Base-by-base conservation (phyloP, 768 basidiomycete genomes). In the Lactifluus piperatus region DNA sequence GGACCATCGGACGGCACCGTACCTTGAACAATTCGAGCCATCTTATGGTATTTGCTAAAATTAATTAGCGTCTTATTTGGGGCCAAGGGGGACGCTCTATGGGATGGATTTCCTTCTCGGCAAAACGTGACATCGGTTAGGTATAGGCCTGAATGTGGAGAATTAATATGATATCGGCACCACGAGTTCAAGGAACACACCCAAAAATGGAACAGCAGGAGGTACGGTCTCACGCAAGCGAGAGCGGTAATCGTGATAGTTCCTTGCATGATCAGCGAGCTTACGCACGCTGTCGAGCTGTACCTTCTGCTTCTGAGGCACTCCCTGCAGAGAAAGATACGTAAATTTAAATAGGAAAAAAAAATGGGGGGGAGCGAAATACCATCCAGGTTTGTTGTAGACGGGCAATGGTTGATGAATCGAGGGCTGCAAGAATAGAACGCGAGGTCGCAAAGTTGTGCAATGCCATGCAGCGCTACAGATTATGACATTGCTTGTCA, bases 41-140 rank as follows among this genome's bases (percentile, higher is more conserved):
- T 79, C 69, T 91, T 95, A 68, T 89, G 88, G 67, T 97, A 98
- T 71, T 97, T 95, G 72, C 94, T 95, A 68, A 97, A 94, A 72
- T 99, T 99, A 69, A 98, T 79, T 39, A 99, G 74, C 66, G 84
- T 88, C 72, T 90, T 85, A 58, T 80, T 80, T 1, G 86, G 77
- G 54, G 84, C 84, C 57, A 82, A 71, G 0, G 93, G 89, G 5
- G 94, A 90, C 16, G 84, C 80, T 64, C 95, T 81, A 65, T 86
- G 77, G 14, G 89, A 86, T 16, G 91, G 87, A 70, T 97, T 97
- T 20, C 95, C 95, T 68, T 97, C 95, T 41, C 89, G 83, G 69
- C 92, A 95, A 72, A 98, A 98, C 6, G 93, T 97, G 59, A 97
- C 79, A 71, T 94, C 93, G 10, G 93, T 93, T 62, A 94, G 75